Evolutionary conservation across 495 filamentous ascomycete genomes (phyloP), one percentile per base, ranked within the genome.

Genomic region (Glarea lozoyensis): DNA sequence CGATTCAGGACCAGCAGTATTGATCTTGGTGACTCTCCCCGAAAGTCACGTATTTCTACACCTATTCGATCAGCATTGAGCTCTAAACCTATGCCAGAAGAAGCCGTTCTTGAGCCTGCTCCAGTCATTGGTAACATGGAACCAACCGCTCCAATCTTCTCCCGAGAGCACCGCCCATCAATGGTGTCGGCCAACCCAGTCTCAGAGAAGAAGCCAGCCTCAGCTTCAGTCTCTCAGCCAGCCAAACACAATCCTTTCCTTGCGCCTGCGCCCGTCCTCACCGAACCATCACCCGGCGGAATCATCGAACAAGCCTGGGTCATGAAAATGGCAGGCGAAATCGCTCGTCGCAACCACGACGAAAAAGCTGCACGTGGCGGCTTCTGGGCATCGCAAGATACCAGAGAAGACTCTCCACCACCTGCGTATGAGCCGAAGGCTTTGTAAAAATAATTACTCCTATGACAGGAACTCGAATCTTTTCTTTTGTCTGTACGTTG

Each of bases 241-340:
- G 33, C 17, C 32, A 47, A 22, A 21, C 27, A 9, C 4, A 34
- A 21, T 17, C 44, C 25, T 32, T 22, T 33, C 24, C 47, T 51
- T 4, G 29, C 19, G 13, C 39, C 19, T 10, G 18, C 50, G 21
- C 42, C 31, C 27, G 43, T 13, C 11, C 31, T 22, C 42, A 46
- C 43, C 10, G 16, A 48, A 10, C 42, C 48, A 18, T 52, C 51
- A 32, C 53, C 59, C 11, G 30, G 39, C 2, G 74, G 78, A 13
- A 78, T 87, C 13, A 64, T 94, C 22, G 84, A 94, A 49, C 82
- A 88, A 58, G 83, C 84, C 0, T 88, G 89, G 76, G 81, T 96
- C 50, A 82, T 82, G 67, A 88, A 88, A 65, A 84, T 98, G 62
- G 89, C 90, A 4, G 76, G 76, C 34, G 90, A 98, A 62, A 88